These are phyloP conservation scores for Rhynchosporium secalis DNA, from an alignment of 2,329 filamentous ascomycete genomes.

Conservation along the genomic window DNA sequence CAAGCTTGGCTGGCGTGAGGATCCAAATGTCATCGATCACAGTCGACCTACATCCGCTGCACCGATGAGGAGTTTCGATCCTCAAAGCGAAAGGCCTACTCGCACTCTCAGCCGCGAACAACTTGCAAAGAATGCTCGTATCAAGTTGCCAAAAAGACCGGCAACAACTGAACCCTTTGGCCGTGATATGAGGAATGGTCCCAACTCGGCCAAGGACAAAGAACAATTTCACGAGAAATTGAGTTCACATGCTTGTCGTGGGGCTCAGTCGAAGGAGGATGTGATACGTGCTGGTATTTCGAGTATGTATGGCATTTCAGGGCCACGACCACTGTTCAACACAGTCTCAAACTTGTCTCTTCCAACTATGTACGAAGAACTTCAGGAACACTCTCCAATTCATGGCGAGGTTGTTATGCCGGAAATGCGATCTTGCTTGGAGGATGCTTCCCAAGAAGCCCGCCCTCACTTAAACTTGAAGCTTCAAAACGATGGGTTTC, in stretches of 20 bases:
- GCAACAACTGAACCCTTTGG: slow-evolving; percentile 29
- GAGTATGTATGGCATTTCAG: not conserved
- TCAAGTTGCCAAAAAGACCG: slow-evolving; percentile 27
- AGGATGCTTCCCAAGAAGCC: not conserved
- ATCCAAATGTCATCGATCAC: not conserved
- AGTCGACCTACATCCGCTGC: slow-evolving; percentile 10
- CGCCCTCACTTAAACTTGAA: not conserved
- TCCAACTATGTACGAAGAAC: slow-evolving; percentile 6
- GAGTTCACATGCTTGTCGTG: not conserved
- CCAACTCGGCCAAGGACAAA: not conserved
- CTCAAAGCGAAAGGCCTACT: slow-evolving; percentile 5
- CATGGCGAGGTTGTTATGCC: not conserved
- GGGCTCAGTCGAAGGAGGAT: not conserved
- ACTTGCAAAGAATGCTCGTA: slow-evolving; percentile 31
- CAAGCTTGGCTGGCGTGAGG: slow-evolving; percentile 23
- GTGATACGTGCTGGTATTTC: too few species aligned
- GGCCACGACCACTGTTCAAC: not conserved
- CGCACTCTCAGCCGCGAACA: slow-evolving; percentile 26
- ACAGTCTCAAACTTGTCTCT: not conserved
- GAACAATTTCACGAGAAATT: not conserved
- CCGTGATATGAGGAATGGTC: not conserved
- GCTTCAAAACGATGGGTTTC: not conserved
- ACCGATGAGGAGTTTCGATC: not conserved
- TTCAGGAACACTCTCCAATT: not conserved
- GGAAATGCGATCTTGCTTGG: not conserved